Conservation (phyloP, 202 grass and related monocot genomes). For the Miscanthus sacchariflorus region DNA sequence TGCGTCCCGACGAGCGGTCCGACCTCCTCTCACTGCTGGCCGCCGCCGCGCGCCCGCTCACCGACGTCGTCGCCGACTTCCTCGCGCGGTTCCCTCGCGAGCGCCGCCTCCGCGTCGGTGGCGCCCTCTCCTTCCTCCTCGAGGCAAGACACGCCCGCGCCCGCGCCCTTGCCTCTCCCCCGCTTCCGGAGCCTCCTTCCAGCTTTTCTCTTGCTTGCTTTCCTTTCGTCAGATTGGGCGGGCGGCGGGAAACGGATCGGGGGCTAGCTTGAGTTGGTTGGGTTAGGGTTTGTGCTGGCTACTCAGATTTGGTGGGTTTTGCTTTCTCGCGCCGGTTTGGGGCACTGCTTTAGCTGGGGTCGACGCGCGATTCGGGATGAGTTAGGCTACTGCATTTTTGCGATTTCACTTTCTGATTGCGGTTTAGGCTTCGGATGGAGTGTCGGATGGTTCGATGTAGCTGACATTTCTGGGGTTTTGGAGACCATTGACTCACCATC, state of each 20-base stretch:
- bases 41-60: conserved; percentile 62
- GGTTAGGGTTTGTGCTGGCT: conserved; percentile 31
- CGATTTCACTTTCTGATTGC: conserved; percentile 26
- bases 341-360: not conserved
- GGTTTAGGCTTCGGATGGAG: conserved; percentile 24
- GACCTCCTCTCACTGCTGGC: conserved; percentile 70
- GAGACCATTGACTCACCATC: not conserved
- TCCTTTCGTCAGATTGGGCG: conserved; percentile 45
- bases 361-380: conserved; percentile 13
- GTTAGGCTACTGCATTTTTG: conserved; percentile 10
- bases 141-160: conserved; percentile 51
- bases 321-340: not conserved
- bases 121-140: conserved; percentile 72
- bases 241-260: conserved; percentile 45
- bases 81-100: conserved; percentile 75
- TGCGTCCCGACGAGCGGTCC: conserved; percentile 71
- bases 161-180: not conserved
- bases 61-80: conserved; percentile 82
- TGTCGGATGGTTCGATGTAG: not conserved
- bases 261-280: not conserved
- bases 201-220: conserved; percentile 38
- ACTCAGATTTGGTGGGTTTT: conserved; percentile 49
- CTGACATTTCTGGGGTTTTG: conserved; percentile 33
- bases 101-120: conserved; percentile 76
- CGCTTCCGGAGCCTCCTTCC: not conserved